Evolutionary conservation across 2,329 filamentous ascomycete genomes (phyloP), one percentile per base, ranked within the genome.

Genomic region (Thermoascus crustaceus): DNA sequence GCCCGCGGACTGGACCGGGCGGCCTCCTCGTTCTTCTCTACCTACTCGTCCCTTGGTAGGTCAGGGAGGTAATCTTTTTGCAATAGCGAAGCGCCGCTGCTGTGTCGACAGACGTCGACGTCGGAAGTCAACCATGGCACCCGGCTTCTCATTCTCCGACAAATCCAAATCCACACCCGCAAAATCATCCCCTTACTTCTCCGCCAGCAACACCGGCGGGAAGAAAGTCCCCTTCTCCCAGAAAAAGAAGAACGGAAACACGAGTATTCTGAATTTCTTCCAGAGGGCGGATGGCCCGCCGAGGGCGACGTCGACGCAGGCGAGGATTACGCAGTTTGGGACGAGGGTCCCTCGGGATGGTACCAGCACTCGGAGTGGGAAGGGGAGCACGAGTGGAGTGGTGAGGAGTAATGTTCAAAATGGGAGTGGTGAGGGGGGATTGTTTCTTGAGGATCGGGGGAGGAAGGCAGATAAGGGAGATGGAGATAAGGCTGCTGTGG

Each of bases 261-360:
- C 69, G 5, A 85, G 78, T 43, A 85, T 86, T 20, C 61, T 85
- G 9, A 85, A 62, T 43, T 87, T 85, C 57, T 87, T 87, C 54
- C 78, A 82, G 50, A 86, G 85, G 52, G 68, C 75, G 0, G 72
- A 76, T 24, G 72, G 73, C 8, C 60, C 61, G 0, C 59, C 34
- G 64, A 72, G 38, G 70, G 80, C 42, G 65, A 54, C 44, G 5
- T 55, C 51, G 18, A 55, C 46, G 16, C 61, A 78, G 37, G 66
- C 68, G 13, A 68, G 82, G 7, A 82, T 84, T 37, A 58, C 68
- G 3, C 59, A 66, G 16, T 63, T 58, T 40, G 45, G 57, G 16
- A 39, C 52, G 27, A 42, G 53, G 49, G 38, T 48, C 46, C 41
- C 54, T 41, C 40, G 45, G 46, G 38, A 35, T n/a, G 32, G 34